These are phyloP conservation scores for Citrullus mucosospermus DNA, from an alignment of 306 rosid genomes.

Conservation along the genomic window DNA sequence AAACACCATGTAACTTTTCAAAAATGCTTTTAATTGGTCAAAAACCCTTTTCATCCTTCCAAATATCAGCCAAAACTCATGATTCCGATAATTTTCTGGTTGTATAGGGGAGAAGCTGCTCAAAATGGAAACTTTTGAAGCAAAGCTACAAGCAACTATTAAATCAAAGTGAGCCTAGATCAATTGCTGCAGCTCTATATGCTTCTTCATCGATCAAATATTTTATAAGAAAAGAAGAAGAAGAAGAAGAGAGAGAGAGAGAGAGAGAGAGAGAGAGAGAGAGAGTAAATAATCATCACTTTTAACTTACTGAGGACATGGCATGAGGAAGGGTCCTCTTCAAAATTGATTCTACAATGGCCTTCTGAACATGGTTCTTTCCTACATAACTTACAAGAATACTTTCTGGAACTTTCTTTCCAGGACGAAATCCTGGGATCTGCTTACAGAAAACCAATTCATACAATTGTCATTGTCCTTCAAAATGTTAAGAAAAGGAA, in stretches of 20 bases:
- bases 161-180: background rate
- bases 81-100: background rate
- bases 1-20: background rate
- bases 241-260: background rate
- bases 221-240: background rate
- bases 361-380: conserved; percentile 51
- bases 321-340: conserved; percentile 92
- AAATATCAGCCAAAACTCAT: background rate
- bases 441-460: conserved; percentile 11
- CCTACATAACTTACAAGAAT: conserved; percentile 60
- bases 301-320: conserved; percentile 44
- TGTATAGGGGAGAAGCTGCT: background rate
- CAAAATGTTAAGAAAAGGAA: background rate
- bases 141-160: background rate
- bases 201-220: background rate
- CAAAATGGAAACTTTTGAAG: background rate
- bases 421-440: conserved; percentile 88
- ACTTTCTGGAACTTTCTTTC: conserved; percentile 63
- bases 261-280: too few species aligned
- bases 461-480: background rate
- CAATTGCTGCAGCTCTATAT: background rate
- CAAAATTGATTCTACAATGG: conserved; percentile 70
- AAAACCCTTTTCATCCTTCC: background rate
- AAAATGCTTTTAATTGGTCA: background rate
- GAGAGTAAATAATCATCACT: background rate